phyloP scores from a whole-genome alignment of 2,329 filamentous ascomycete genomes.

The Aureobasidium sp. region DNA sequence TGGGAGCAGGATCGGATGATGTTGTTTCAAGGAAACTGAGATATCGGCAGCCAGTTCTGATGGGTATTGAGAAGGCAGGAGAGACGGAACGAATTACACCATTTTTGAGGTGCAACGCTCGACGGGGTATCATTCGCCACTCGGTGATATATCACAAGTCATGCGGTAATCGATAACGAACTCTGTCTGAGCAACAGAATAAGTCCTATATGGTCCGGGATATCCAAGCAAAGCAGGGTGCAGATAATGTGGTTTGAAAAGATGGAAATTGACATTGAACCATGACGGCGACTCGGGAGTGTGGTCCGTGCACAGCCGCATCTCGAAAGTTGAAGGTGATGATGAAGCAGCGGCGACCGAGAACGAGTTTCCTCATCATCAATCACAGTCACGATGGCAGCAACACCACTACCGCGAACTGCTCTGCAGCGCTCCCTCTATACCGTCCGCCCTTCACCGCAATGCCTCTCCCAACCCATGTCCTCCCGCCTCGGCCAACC shows the following conservation, averaged over 20 bases:
- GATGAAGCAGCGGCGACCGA: slow-evolving; percentile 1
- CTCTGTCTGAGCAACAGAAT: too few relatives aligned
- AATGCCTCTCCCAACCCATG: slow-evolving; percentile 3
- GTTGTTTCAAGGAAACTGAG: neutral
- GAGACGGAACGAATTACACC: neutral
- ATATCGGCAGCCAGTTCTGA: neutral
- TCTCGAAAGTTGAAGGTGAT: neutral
- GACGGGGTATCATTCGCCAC: neutral
- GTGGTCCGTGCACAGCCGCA: neutral
- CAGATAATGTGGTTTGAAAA: too few relatives aligned
- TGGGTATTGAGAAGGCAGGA: neutral
- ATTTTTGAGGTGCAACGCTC: neutral
- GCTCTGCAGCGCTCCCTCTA: neutral
- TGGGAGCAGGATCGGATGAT: neutral
- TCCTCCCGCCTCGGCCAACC: neutral
- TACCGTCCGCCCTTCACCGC: neutral
- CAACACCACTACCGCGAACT: slow-evolving; percentile 2
- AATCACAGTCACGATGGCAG: neutral
- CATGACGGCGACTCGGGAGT: neutral
- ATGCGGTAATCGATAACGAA: too few relatives aligned
- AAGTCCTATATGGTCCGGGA: too few relatives aligned
- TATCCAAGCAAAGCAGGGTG: neutral
- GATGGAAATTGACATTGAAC: too few relatives aligned
- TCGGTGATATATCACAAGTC: neutral
- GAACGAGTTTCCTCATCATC: neutral